Evolutionary conservation across 495 filamentous ascomycete genomes (phyloP), one percentile per base, ranked within the genome.

Genomic region (Penicillium steckii): DNA sequence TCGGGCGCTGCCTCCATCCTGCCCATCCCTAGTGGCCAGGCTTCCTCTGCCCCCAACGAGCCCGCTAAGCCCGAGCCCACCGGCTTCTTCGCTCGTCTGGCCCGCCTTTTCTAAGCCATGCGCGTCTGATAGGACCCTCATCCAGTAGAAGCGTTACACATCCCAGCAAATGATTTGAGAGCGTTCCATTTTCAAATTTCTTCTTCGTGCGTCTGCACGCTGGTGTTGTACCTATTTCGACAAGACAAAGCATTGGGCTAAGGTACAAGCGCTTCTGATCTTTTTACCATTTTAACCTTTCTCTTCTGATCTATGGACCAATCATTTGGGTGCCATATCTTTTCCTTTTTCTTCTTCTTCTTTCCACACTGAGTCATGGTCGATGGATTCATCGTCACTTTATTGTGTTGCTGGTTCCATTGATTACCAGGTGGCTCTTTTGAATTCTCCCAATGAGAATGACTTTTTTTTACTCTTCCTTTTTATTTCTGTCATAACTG

Each of bases 161-260:
- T 44, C 32, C 47, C 53, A 35, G 50, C 41, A 32, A 44, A 57
- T 57, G 53, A 55, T 47, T 15, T 46, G 56, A 59, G 47, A 52
- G 53, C 35, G 52, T 49, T 45, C n/a, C 33, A 7, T 44, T 55
- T 53, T 37, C 44, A 21, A 30, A 27, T 53, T 13, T 57, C 58
- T 57, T 50, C 49, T 60, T 62, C 49, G 57, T 57, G 52, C 52
- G 40, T 30, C 35, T 43, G 53, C 56, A 53, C 57, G 64, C 66
- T 60, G 65, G 66, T 52, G 29, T 41, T 68, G 66, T 69, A 66
- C 60, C 56, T 62, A 64, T 58, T 59, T 42, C 13, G 45, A 26
- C 23, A 40, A 46, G 45, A 38, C 33, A 17, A 6, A 15, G 3
- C 33, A 3, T n/a, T 17, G 10, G 33, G 33, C 10, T 15, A 29